phyloP scores from a whole-genome alignment of 257 asterid genomes.

The Jacaranda mimosifolia region DNA sequence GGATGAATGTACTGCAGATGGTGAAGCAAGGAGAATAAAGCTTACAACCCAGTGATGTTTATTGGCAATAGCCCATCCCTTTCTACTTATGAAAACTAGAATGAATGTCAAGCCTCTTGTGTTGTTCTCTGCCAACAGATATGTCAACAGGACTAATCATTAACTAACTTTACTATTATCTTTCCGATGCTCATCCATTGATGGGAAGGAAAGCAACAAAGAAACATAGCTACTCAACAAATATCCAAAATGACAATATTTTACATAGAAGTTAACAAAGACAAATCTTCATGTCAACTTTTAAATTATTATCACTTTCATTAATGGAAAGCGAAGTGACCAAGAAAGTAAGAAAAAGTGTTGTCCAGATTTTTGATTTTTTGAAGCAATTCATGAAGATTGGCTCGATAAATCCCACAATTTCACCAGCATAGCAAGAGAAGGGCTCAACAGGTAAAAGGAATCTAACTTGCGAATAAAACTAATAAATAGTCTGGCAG shows the following conservation, averaged over 20 bases:
- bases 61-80: too few species aligned
- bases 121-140: background rate
- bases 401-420: slow-evolving; percentile 66
- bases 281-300: background rate
- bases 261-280: background rate
- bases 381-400: slow-evolving; percentile 60
- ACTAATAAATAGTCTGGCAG: background rate
- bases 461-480: background rate
- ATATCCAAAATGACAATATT: too few species aligned
- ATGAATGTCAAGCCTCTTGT: too few species aligned
- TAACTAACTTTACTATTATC: background rate
- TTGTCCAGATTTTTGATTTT: slow-evolving; percentile 59
- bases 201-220: background rate
- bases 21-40: too few species aligned
- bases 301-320: background rate
- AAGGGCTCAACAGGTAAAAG: background rate
- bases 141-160: background rate
- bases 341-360: background rate
- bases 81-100: too few species aligned
- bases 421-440: slow-evolving; percentile 53
- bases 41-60: too few species aligned
- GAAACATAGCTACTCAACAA: background rate
- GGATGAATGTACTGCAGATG: too few species aligned
- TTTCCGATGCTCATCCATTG: background rate
- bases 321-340: background rate